Evolutionary conservation across 179 eudicot genomes (phyloP).

Genomic region (Gypsophila paniculata): DNA sequence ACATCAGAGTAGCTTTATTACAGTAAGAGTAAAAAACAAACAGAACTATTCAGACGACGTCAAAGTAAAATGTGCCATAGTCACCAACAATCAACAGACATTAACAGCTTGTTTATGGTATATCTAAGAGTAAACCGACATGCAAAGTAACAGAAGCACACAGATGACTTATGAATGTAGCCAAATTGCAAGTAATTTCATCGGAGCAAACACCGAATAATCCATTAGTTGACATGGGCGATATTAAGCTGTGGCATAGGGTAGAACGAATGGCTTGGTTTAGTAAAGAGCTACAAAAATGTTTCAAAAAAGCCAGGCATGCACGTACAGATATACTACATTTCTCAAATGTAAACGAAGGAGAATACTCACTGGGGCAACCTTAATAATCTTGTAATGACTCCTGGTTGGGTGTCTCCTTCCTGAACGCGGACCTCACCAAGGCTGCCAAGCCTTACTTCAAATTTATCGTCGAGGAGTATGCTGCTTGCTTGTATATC

Average conservation of each 20-base stretch:
- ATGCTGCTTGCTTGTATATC: slow-evolving; percentile 90
- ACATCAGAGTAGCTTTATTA: slow-evolving; percentile 23
- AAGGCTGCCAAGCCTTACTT: slow-evolving; percentile 85
- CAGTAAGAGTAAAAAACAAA: not conserved
- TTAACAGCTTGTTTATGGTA: not conserved
- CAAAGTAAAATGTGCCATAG: not conserved
- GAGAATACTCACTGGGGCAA: slow-evolving; percentile 54
- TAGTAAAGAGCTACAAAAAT: not conserved
- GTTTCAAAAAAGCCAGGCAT: not conserved
- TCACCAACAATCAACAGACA: not conserved
- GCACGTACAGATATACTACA: not conserved
- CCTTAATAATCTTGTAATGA: slow-evolving; percentile 61
- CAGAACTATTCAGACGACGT: not conserved
- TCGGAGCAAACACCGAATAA: not conserved
- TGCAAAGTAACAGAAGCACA: slow-evolving; percentile 7
- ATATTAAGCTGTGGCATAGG: not conserved
- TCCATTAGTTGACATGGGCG: not conserved
- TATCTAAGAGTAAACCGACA: not conserved
- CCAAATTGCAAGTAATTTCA: not conserved
- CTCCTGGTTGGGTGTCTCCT: slow-evolving; percentile 54
- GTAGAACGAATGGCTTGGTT: not conserved
- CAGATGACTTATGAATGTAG: not conserved
- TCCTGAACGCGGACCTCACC: slow-evolving; percentile 54
- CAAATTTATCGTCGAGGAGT: slow-evolving; percentile 88
- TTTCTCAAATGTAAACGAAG: not conserved